Conservation (phyloP, 768 basidiomycete genomes). For the Cyclocybe cylindracea region DNA sequence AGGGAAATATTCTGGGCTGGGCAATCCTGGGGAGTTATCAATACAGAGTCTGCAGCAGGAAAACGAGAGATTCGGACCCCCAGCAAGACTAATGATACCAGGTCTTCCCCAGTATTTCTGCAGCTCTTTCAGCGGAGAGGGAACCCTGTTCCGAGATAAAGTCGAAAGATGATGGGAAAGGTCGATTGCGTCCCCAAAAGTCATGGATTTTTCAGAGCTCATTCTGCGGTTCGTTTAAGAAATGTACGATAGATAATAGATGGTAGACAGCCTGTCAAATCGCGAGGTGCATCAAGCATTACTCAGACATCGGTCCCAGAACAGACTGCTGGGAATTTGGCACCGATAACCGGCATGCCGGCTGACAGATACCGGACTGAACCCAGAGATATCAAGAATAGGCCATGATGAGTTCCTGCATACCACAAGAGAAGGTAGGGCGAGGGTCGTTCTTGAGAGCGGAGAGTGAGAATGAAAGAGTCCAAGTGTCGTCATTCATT, state of each 20-base stretch:
- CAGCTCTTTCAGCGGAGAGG: constrained; percentile 67
- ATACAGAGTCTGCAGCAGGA: not conserved
- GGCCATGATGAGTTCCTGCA: too few relatives aligned
- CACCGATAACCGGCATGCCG: too few relatives aligned
- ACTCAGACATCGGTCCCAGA: too few relatives aligned
- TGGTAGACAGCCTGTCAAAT: too few relatives aligned
- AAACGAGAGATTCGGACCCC: constrained; percentile 46
- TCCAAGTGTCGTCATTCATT: not conserved
- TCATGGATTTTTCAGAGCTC: not conserved
- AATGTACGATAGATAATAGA: too few relatives aligned
- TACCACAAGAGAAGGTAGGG: too few relatives aligned
- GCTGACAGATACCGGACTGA: too few relatives aligned
- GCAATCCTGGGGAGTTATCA: constrained; percentile 47
- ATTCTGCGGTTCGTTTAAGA: not conserved
- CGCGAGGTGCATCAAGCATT: too few relatives aligned
- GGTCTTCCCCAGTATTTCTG: constrained; percentile 58
- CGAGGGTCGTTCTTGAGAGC: too few relatives aligned
- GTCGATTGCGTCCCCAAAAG: constrained; percentile 51
- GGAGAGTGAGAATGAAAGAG: not conserved
- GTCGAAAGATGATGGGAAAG: constrained; percentile 73
- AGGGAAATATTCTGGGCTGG: constrained; percentile 70
- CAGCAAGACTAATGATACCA: constrained; percentile 64
- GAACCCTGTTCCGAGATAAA: constrained; percentile 45
- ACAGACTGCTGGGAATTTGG: too few relatives aligned
- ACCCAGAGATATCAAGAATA: too few relatives aligned